Evolutionary conservation across 164 flowering plant species (phyloP).

Genomic region (Houttuynia cordata): DNA sequence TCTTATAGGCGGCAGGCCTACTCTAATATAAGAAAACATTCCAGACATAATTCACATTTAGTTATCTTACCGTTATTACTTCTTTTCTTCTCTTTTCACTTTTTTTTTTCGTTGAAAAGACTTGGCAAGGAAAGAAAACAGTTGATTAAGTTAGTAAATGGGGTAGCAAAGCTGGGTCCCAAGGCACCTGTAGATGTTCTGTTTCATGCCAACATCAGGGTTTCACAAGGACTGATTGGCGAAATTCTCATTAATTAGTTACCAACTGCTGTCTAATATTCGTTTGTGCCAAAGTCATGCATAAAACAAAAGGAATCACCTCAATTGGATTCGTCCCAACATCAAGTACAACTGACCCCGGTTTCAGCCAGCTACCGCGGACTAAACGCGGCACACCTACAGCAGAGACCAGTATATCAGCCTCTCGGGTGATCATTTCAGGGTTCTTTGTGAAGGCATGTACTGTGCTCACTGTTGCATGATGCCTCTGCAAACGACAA

Average conservation of each 20-base stretch:
- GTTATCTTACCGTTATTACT: too few relatives aligned
- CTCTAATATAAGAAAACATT: too few relatives aligned
- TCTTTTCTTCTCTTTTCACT: too few relatives aligned
- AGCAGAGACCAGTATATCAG: conserved; percentile 75
- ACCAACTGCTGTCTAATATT: background rate
- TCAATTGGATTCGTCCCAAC: conserved; percentile 73
- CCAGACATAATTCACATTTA: too few relatives aligned
- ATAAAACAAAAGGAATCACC: conserved; percentile 19
- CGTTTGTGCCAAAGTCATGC: background rate
- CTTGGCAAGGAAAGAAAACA: too few relatives aligned
- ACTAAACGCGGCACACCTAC: conserved; percentile 73
- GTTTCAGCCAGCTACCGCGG: conserved; percentile 80
- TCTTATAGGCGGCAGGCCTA: too few relatives aligned
- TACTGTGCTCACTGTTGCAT: conserved; percentile 66
- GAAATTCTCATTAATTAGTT: too few relatives aligned
- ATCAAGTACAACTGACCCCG: conserved; percentile 84
- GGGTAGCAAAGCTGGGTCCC: too few relatives aligned
- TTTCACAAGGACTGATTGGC: background rate
- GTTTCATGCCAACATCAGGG: background rate
- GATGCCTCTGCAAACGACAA: conserved; percentile 52
- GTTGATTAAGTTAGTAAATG: too few relatives aligned
- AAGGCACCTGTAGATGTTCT: too few relatives aligned
- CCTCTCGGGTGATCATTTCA: conserved; percentile 55
- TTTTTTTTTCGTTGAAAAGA: too few relatives aligned
- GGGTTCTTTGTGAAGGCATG: conserved; percentile 58